Base-by-base conservation (phyloP, 2,329 filamentous ascomycete genomes). In the Aspergillus sclerotialis region DNA sequence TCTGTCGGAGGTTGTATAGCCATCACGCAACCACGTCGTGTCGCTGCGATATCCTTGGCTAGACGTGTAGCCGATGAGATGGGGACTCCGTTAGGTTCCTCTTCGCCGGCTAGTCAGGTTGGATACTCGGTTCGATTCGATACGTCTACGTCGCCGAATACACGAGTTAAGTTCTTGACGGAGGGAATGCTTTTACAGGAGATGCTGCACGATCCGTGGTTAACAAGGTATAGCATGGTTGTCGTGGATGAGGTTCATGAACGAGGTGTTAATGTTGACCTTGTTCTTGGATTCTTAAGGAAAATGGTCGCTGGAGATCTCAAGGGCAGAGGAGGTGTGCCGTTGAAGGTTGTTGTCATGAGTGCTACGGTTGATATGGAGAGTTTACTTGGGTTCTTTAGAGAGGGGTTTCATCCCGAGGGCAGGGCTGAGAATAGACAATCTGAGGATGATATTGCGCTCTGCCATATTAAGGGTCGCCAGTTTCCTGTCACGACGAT, bases 201-300 rank as follows among this genome's bases (percentile, higher is more conserved):
- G 61, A 82, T 98, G 61, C 63, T 98, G 39, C 75, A 82, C 34
- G 92, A 98, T 58, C 85, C 86, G 1, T 72, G 80, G 51, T 70
- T 98, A 52, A 76, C 75, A 19, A 80, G 85, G 54, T 98, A 98
- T 56, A 94, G 87, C 51, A 88, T 83, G 3, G 73, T 98, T 1
- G 74, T 98, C 12, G 86, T 98, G 6, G 92, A 98, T 61, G 92
- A 98, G 60, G 92, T 98, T 9, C 92, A 98, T 65, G 92, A 98
- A 65, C 75, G 92, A 48, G 94, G 89, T 46, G 77, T 96, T 14
- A 93, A 96, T 56, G 90, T 95, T 6, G 92, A 98, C 64, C 65
- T 98, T 16, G 72, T 95, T 7, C 70, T 93, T 16, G 92, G 92
- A 0, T 96, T 98, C 45, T 57, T 98, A 42, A 85, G 85, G 53